Conservation (phyloP, 208 protist species). For the Wallacemonas sp. region DNA sequence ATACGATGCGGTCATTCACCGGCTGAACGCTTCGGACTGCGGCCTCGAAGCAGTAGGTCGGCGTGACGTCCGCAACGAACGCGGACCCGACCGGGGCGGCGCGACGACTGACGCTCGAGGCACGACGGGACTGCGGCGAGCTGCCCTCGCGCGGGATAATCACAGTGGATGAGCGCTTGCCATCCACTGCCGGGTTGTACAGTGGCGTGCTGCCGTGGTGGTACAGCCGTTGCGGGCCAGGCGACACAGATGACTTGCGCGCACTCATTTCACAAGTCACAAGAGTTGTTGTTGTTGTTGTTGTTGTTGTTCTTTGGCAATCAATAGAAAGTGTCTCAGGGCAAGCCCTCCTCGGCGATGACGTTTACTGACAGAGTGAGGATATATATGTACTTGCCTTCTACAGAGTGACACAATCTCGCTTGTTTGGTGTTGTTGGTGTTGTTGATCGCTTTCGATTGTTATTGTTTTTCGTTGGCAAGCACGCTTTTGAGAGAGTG, state of each 20-base stretch:
- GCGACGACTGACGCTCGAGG: neutral
- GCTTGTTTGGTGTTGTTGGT: too few relatives aligned
- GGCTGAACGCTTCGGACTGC: slow-evolving; percentile 45
- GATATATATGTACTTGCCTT: too few relatives aligned
- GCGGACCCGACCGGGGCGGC: slow-evolving; percentile 10
- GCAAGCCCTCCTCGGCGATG: too few relatives aligned
- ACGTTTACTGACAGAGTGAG: too few relatives aligned
- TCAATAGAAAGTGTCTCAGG: too few relatives aligned
- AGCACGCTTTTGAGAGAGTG: neutral
- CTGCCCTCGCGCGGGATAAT: slow-evolving; percentile 3
- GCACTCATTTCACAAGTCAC: slow-evolving; percentile 12
- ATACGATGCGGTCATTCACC: slow-evolving; percentile 70
- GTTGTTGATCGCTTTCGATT: too few relatives aligned
- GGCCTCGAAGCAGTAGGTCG: slow-evolving; percentile 52
- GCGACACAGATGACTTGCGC: neutral
- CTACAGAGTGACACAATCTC: too few relatives aligned
- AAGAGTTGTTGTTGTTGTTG: too few relatives aligned
- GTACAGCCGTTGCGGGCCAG: slow-evolving; percentile 20
- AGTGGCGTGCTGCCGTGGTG: slow-evolving; percentile 17
- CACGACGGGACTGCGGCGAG: neutral
- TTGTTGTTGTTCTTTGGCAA: too few relatives aligned
- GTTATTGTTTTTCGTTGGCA: too few relatives aligned
- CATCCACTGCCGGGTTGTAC: neutral
- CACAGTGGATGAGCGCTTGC: neutral
- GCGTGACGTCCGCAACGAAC: slow-evolving; percentile 69